phyloP scores from a whole-genome alignment of 1,139 yeast genomes.

The Lodderomyces pseudojiufengensis region DNA sequence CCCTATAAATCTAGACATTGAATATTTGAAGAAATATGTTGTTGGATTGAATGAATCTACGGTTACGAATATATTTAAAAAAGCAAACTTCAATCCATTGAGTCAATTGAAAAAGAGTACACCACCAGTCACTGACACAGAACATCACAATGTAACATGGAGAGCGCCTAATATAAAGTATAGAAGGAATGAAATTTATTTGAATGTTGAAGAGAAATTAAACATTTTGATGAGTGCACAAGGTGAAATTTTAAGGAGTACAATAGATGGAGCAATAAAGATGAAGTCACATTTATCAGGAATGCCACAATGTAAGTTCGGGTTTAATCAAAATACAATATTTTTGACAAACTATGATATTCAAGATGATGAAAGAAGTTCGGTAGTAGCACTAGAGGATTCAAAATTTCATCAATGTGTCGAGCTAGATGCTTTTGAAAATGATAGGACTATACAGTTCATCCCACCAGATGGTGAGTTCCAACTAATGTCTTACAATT shows the following conservation, averaged over 20 bases:
- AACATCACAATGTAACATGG: conserved; percentile 49
- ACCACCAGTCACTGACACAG: neutral
- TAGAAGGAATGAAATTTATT: conserved; percentile 74
- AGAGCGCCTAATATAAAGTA: conserved; percentile 69
- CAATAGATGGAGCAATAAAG: conserved; percentile 72
- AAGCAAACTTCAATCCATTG: conserved; percentile 4
- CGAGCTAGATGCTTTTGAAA: conserved; percentile 73
- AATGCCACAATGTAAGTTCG: conserved; percentile 64
- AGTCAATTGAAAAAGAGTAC: conserved; percentile 13
- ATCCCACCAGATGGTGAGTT: conserved; percentile 94
- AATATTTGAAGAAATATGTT: conserved; percentile 27
- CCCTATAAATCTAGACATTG: conserved; percentile 66
- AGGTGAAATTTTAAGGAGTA: conserved; percentile 62
- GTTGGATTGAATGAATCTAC: conserved; percentile 17
- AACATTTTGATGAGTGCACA: conserved; percentile 61
- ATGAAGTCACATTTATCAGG: conserved; percentile 77
- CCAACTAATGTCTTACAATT: conserved; percentile 76
- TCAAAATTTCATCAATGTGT: conserved; percentile 92
- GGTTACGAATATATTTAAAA: conserved; percentile 23
- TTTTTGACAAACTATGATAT: conserved; percentile 10
- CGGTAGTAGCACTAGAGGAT: conserved; percentile 62
- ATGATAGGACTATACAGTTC: conserved; percentile 74
- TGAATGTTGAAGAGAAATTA: conserved; percentile 74
- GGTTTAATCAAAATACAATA: conserved; percentile 47
- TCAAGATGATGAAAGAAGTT: conserved; percentile 19